These are phyloP conservation scores for Malassezia globosa DNA, from an alignment of 1,284 basidiomycete genomes.

Conservation along the genomic window DNA sequence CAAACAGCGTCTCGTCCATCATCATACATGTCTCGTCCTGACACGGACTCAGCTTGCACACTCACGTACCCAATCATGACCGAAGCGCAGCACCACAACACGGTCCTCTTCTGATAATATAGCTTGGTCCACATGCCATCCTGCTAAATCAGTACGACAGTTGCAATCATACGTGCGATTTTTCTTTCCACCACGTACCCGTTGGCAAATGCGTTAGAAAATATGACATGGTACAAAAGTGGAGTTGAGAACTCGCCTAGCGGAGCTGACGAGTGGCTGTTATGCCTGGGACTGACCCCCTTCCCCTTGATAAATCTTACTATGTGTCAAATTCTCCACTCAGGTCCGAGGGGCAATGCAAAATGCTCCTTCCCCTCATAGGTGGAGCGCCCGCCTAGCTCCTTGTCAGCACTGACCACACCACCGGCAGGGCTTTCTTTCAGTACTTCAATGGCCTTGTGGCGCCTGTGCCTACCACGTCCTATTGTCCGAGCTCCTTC, in stretches of 20 bases:
- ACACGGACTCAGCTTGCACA: not conserved
- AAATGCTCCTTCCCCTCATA: too few species aligned
- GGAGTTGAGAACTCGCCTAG: not conserved
- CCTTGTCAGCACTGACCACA: too few species aligned
- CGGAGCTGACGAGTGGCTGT: too few species aligned
- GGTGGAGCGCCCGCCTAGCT: too few species aligned
- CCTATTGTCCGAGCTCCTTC: too few species aligned
- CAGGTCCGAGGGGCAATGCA: too few species aligned
- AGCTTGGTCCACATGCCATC: constrained; percentile 54
- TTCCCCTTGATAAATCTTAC: not conserved
- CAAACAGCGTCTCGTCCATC: constrained; percentile 94
- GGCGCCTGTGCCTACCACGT: too few species aligned
- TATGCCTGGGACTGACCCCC: too few species aligned
- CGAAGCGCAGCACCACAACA: constrained; percentile 87
- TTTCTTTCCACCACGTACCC: constrained; percentile 51
- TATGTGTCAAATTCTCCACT: too few species aligned
- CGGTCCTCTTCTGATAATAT: constrained; percentile 96
- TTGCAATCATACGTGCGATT: too few species aligned
- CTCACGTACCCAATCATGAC: constrained; percentile 60
- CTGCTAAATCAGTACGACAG: constrained; percentile 7
- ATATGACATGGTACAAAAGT: constrained; percentile 48
- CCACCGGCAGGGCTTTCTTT: too few species aligned
- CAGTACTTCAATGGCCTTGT: too few species aligned
- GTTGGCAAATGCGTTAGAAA: constrained; percentile 84
- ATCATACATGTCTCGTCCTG: constrained; percentile 84